Evolutionary conservation across 495 filamentous ascomycete species (phyloP), one percentile per base, ranked within the genome.

Genomic region (Rhypophila decipiens): DNA sequence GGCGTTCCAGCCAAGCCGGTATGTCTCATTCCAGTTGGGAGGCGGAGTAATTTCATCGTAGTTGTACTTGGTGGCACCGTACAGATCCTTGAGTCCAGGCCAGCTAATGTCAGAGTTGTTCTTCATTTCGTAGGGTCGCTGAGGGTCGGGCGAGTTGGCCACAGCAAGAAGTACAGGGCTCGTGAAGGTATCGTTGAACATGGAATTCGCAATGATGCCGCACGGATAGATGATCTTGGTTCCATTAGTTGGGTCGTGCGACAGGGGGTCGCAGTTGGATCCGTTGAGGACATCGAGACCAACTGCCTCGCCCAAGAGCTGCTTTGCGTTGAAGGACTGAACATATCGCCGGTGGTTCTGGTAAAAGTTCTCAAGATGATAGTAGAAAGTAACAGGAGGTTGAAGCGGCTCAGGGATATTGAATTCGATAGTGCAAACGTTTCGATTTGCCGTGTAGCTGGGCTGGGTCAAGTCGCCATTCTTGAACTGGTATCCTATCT

Each of bases 311-410:
- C 90, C 93, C 40, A 83, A 77, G 23, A 99, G 69, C 65, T 99
- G 93, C 52, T 86, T 74, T 45, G 81, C 75, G 57, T 90, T 85
- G 50, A 95, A 79, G 1, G 89, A 95, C 54, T 86, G 83, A 34
- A 96, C 91, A 52, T 99, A 99, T 65, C 91, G 85, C 47, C 93
- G 85, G 61, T 99, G 93, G 64, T 99, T 99, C 64, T 99, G 93
- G 71, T 97, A 99, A 72, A 99, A 99, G 66, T 99, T 95, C 35
- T 88, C 90, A 34, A 99, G 80, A 44, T 85, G 85, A 67, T 99
- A 99, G 69, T 96, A 97, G 63, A 96, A 76, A 52, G 87, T 76
- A 21, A 97, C 83, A 3, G 90, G 90, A 0, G 91, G 79, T 9
- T 74, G 71, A 55, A 99, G 77, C 21, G 79, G 68, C 47, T 93